Conservation (phyloP, 2,329 filamentous ascomycete species). For the Diaporthe destruens region DNA sequence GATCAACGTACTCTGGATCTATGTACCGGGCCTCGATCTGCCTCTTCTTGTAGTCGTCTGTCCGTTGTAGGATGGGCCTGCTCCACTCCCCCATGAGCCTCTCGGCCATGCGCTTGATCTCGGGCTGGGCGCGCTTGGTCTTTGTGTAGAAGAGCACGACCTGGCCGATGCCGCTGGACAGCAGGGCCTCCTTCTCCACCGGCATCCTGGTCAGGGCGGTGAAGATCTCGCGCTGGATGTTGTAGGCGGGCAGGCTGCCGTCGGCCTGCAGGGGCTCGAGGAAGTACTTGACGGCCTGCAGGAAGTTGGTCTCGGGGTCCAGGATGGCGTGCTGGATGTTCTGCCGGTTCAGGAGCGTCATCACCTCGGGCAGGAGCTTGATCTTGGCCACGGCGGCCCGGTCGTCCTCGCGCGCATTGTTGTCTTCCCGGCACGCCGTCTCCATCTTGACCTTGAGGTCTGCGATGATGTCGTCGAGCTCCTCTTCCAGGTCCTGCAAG, state of each 20-base stretch:
- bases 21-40: conserved; percentile 73
- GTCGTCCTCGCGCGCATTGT: conserved; percentile 81
- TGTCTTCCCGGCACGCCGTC: conserved; percentile 87
- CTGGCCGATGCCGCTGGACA: conserved; percentile 94
- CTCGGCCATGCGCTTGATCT: conserved; percentile 94
- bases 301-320: conserved; percentile 93
- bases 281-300: conserved; percentile 97
- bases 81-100: conserved; percentile 96
- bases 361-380: conserved; percentile 91
- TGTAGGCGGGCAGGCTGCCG: conserved; percentile 93
- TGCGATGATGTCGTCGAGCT: conserved; percentile 90
- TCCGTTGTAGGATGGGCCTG: conserved; percentile 90
- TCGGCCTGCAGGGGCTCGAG: conserved; percentile 89
- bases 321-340: conserved; percentile 86
- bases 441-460: conserved; percentile 92
- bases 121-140: conserved; percentile 87
- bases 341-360: conserved; percentile 88
- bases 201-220: conserved; percentile 82
- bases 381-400: conserved; percentile 92
- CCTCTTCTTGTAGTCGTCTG: conserved; percentile 93
- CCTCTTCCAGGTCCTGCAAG: conserved; percentile 84
- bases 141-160: conserved; percentile 97
- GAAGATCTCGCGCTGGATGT: conserved; percentile 96
- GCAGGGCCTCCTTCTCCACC: conserved; percentile 89
- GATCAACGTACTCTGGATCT: conserved; percentile 72